Conservation (phyloP, 2,329 filamentous ascomycete species). For the Achaetomium macrosporum region DNA sequence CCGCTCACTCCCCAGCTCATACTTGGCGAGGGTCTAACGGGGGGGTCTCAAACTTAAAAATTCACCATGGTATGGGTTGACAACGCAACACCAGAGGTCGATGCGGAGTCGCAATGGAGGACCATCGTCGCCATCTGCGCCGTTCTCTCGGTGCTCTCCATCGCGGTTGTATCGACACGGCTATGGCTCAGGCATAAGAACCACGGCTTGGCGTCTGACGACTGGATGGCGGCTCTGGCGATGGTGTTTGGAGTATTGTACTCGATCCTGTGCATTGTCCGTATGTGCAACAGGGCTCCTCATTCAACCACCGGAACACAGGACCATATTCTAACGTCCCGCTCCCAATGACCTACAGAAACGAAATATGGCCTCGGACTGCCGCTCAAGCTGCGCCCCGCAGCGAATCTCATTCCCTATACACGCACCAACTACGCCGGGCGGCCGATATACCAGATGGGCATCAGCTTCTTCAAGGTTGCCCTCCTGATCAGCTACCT, state of each 20-base stretch:
- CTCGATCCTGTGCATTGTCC: constrained; percentile 44
- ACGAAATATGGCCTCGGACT: constrained; percentile 49
- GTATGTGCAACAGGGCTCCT: constrained; percentile 30
- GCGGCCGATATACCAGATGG: constrained; percentile 48
- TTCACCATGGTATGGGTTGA: constrained; percentile 45
- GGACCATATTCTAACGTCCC: not conserved
- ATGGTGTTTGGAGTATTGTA: constrained; percentile 44
- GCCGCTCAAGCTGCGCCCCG: constrained; percentile 38
- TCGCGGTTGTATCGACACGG: constrained; percentile 36
- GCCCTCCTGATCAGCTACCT: constrained; percentile 48
- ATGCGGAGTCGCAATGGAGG: constrained; percentile 42
- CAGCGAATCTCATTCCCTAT: constrained; percentile 39
- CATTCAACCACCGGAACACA: not conserved
- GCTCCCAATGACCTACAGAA: constrained; percentile 32
- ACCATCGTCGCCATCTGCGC: constrained; percentile 45
- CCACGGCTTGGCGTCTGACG: constrained; percentile 42
- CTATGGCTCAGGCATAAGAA: constrained; percentile 38
- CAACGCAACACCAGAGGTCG: constrained; percentile 42
- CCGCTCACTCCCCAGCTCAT: not conserved
- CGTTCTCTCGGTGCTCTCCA: constrained; percentile 39
- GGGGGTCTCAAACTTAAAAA: not conserved
- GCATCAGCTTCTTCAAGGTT: constrained; percentile 52
- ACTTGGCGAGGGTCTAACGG: not conserved
- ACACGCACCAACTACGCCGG: constrained; percentile 48
- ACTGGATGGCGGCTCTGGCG: constrained; percentile 38